A percentile compares a stretch with the other conserved stretches of the same genome.
These are phyloP conservation scores for Trebouxia sp. DNA, from an alignment of 139 green algal species.

Conservation along the genomic window DNA sequence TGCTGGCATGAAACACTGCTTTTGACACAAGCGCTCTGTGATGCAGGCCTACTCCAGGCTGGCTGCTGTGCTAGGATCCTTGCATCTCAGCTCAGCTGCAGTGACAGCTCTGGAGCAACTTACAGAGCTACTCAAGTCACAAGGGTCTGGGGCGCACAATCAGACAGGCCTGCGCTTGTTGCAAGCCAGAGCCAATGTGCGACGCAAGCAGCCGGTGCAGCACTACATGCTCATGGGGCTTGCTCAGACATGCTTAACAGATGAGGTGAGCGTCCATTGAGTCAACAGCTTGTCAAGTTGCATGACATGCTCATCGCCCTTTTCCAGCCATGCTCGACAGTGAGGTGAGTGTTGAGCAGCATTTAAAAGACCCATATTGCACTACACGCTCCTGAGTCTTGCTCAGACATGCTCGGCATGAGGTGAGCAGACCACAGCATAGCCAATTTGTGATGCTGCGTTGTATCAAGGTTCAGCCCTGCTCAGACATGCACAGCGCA, in stretches of 20 bases:
- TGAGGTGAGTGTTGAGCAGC: too few species aligned
- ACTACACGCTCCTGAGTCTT: too few species aligned
- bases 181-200: conserved; percentile 27
- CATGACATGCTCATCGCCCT: not conserved
- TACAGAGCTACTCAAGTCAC: not conserved
- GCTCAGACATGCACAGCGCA: too few species aligned
- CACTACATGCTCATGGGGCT: conserved; percentile 71
- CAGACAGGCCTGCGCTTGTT: conserved; percentile 25
- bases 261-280: conserved; percentile 10
- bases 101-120: conserved; percentile 36
- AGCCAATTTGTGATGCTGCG: too few species aligned
- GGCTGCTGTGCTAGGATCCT: conserved; percentile 48
- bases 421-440: too few species aligned
- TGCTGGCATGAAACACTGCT: too few species aligned
- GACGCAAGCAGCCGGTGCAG: conserved; percentile 32
- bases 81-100: conserved; percentile 40
- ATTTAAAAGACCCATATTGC: too few species aligned
- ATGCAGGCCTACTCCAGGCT: conserved; percentile 31
- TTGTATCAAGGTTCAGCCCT: too few species aligned
- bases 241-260: conserved; percentile 25
- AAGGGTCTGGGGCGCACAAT: not conserved
- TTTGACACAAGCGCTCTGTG: not conserved
- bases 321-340: not conserved
- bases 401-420: conserved; percentile 27
- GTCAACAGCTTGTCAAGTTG: too few species aligned